Conservation (phyloP, 2,329 filamentous ascomycete genomes). For the Diaporthe sp. region DNA sequence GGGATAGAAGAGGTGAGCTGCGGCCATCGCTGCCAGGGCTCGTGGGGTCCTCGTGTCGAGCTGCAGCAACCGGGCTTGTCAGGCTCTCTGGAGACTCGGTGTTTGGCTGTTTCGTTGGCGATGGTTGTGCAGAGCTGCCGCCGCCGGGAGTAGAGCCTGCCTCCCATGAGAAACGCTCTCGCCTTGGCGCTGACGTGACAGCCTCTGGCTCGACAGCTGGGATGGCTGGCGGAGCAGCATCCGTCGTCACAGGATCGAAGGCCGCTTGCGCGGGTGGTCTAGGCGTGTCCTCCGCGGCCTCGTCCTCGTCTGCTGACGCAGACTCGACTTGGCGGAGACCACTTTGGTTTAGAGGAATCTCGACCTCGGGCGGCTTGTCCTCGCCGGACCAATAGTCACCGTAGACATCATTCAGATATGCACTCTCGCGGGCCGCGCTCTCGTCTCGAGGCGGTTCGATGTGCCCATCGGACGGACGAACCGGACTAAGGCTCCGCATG, state of each 20-base stretch:
- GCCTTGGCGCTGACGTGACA: slow-evolving; percentile 24
- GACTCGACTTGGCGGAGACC: neutral
- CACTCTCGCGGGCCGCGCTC: slow-evolving; percentile 65
- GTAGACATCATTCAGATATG: slow-evolving; percentile 75
- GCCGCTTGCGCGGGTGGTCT: neutral
- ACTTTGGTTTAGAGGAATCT: neutral
- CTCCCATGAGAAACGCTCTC: slow-evolving; percentile 60
- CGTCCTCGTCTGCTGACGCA: slow-evolving; percentile 3
- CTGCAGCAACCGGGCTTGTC: neutral
- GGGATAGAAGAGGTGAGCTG: slow-evolving; percentile 33
- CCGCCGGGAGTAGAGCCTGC: slow-evolving; percentile 45
- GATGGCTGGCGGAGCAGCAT: neutral
- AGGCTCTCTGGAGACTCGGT: slow-evolving; percentile 5
- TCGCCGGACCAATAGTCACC: slow-evolving; percentile 75
- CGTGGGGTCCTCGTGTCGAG: slow-evolving; percentile 7
- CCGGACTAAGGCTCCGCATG: slow-evolving; percentile 74
- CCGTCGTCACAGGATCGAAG: neutral
- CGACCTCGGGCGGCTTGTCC: slow-evolving; percentile 49
- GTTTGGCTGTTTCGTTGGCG: neutral
- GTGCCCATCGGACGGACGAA: slow-evolving; percentile 47
- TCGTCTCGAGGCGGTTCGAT: slow-evolving; percentile 22
- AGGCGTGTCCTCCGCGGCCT: neutral
- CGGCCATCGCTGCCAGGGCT: slow-evolving; percentile 28
- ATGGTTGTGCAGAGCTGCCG: slow-evolving; percentile 20
- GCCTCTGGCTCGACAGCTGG: slow-evolving; percentile 28